These are phyloP conservation scores for Sarocladium oryzae DNA, from an alignment of 2,329 filamentous ascomycete genomes.

Conservation along the genomic window DNA sequence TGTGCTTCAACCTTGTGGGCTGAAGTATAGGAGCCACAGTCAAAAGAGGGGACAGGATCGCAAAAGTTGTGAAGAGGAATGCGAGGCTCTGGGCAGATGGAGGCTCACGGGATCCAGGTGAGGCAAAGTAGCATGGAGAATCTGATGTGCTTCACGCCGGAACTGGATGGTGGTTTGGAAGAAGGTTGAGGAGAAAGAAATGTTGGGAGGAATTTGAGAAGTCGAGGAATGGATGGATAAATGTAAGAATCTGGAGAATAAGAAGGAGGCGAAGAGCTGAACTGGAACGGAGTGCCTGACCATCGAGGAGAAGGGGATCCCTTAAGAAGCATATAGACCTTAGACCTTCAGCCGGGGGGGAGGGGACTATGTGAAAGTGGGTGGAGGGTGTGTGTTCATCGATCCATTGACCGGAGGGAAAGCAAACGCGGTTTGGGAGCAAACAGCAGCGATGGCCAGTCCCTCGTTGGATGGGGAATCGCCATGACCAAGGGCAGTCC, in stretches of 20 bases:
- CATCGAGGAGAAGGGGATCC: slow-evolving; percentile 10
- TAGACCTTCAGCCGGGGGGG: slow-evolving; percentile 1
- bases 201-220: slow-evolving; percentile 37
- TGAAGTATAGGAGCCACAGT: neutral
- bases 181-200: slow-evolving; percentile 32
- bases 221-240: slow-evolving; percentile 35
- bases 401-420: slow-evolving; percentile 10
- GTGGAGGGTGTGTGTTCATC: slow-evolving; percentile 8
- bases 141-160: neutral
- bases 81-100: slow-evolving; percentile 14
- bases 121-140: slow-evolving; percentile 6
- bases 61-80: slow-evolving; percentile 23
- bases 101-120: neutral
- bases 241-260: slow-evolving; percentile 31
- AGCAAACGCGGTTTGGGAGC: slow-evolving; percentile 1
- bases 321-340: slow-evolving; percentile 10
- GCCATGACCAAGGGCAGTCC: slow-evolving; percentile 27
- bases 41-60: slow-evolving; percentile 12
- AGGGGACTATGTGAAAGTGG: neutral
- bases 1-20: slow-evolving; percentile 5
- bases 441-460: neutral
- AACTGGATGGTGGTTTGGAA: slow-evolving; percentile 10
- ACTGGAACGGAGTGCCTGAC: slow-evolving; percentile 29
- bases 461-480: slow-evolving; percentile 12
- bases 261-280: slow-evolving; percentile 15